Evolutionary conservation across 768 basidiomycete genomes (phyloP).

Genomic region (Albatrellus ellisii): DNA sequence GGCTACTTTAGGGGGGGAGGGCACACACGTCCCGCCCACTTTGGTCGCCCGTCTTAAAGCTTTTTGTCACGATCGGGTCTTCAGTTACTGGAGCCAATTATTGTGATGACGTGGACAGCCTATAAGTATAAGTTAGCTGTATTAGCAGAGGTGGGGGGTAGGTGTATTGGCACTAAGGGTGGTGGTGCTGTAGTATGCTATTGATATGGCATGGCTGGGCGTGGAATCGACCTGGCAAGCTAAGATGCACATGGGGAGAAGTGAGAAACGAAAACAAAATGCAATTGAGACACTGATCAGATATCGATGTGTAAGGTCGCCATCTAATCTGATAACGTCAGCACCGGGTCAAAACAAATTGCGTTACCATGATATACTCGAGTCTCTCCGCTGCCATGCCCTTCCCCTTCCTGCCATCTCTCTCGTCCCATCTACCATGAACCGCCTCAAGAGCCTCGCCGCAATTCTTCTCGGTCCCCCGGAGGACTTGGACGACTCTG

Average conservation of each 20-base stretch:
- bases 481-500: slow-evolving; percentile 7
- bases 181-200: no score
- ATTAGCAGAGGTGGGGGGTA: no score
- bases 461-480: slow-evolving; percentile 8
- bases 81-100: no score
- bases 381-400: slow-evolving; percentile 6
- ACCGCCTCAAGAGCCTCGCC: slow-evolving; percentile 7
- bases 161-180: no score
- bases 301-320: background rate
- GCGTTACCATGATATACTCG: slow-evolving; percentile 5
- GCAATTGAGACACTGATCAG: background rate
- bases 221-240: no score
- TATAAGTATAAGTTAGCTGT: no score
- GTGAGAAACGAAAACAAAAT: no score
- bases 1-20: background rate
- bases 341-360: background rate
- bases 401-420: background rate
- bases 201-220: no score
- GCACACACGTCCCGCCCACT: background rate
- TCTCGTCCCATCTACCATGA: slow-evolving; percentile 2
- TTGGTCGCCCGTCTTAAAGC: no score
- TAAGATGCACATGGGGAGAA: no score
- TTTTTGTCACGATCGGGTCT: no score
- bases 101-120: no score
- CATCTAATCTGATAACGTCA: slow-evolving; percentile 4